Evolutionary conservation across 345 rosid genomes (phyloP).

Genomic region (Gossypium raimondii): DNA sequence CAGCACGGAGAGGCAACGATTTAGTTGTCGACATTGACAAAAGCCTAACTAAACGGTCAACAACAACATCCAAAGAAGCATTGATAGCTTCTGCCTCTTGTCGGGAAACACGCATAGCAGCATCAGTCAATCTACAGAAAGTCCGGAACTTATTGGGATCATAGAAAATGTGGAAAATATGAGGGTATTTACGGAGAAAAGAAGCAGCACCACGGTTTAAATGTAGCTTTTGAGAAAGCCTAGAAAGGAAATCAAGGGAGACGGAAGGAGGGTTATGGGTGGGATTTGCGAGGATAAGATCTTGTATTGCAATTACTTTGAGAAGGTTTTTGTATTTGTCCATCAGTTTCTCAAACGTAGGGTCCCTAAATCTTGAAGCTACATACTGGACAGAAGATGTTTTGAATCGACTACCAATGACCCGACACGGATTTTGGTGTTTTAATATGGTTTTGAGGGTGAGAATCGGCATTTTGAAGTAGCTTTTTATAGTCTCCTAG

Average conservation of each 20-base stretch:
- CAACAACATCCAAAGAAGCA: constrained; percentile 43
- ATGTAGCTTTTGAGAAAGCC: constrained; percentile 81
- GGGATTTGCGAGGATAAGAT: constrained; percentile 68
- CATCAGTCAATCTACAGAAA: constrained; percentile 57
- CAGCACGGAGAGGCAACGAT: constrained; percentile 73
- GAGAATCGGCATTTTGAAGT: background rate
- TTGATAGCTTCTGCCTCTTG: constrained; percentile 54
- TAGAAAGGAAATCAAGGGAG: constrained; percentile 72
- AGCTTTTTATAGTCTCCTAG: background rate
- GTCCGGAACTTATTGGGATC: constrained; percentile 53
- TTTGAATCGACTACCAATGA: constrained; percentile 36
- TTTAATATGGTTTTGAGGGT: background rate
- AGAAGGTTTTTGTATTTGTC: constrained; percentile 76
- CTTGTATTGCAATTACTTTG: constrained; percentile 73
- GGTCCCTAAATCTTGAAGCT: constrained; percentile 66
- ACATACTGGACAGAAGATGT: constrained; percentile 76
- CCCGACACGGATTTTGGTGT: background rate
- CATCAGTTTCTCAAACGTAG: constrained; percentile 84
- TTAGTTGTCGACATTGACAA: constrained; percentile 61
- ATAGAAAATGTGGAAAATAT: constrained; percentile 60
- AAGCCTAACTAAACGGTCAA: constrained; percentile 56
- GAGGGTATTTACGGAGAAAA: constrained; percentile 73
- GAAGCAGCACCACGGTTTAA: constrained; percentile 78
- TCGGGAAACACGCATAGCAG: constrained; percentile 45
- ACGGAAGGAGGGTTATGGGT: constrained; percentile 46